phyloP scores from a whole-genome alignment of 306 rosid species.

The Psophocarpus tetragonolobus region DNA sequence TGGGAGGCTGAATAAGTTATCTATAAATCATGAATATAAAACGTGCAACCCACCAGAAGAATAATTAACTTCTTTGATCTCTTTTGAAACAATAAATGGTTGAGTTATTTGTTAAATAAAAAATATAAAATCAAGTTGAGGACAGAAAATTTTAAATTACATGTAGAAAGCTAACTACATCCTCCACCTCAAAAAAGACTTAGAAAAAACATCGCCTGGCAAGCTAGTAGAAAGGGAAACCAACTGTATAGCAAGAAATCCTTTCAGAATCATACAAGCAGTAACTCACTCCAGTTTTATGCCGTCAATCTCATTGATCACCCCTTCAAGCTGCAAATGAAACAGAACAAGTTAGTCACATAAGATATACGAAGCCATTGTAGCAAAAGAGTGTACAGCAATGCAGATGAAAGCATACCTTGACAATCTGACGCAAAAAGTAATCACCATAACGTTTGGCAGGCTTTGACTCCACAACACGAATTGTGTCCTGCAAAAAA shows the following conservation, averaged over 20 bases:
- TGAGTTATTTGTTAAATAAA: neutral
- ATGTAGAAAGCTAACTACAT: slow-evolving; percentile 44
- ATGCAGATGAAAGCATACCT: slow-evolving; percentile 48
- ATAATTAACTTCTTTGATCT: slow-evolving; percentile 18
- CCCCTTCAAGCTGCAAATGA: slow-evolving; percentile 73
- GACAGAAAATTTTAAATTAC: slow-evolving; percentile 21
- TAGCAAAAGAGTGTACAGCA: neutral
- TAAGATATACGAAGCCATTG: neutral
- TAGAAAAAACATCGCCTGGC: slow-evolving; percentile 17
- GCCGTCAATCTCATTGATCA: slow-evolving; percentile 77
- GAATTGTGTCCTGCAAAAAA: slow-evolving; percentile 69
- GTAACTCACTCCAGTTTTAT: slow-evolving; percentile 73
- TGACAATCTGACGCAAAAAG: slow-evolving; percentile 87
- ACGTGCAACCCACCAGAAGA: neutral
- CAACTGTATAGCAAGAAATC: neutral
- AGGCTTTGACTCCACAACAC: slow-evolving; percentile 73
- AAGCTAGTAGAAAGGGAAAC: slow-evolving; percentile 24
- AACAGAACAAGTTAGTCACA: neutral
- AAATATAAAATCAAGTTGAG: slow-evolving; percentile 26
- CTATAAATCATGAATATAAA: neutral
- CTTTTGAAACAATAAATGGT: slow-evolving; percentile 20
- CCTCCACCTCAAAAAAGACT: slow-evolving; percentile 35
- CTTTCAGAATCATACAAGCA: neutral
- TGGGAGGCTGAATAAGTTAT: neutral
- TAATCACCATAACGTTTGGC: slow-evolving; percentile 80